Evolutionary conservation across 31 red algal genomes (phyloP), one percentile per base, ranked within the genome.

Genomic region (Asparagopsis taxiformis): DNA sequence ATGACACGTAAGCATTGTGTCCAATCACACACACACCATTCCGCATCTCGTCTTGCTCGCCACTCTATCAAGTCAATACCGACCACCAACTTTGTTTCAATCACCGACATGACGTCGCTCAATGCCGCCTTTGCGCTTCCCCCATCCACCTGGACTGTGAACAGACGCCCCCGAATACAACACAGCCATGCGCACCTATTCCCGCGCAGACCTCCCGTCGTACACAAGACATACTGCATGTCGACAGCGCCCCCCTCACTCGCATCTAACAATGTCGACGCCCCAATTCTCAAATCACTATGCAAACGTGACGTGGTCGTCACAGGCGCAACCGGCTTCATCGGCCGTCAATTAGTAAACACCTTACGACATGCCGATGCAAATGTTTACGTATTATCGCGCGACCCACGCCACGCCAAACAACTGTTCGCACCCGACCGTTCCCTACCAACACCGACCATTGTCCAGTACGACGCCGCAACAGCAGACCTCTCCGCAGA

Each of bases 261-360:
- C 50, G 22, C 41, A n/a, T n/a, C n/a, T 9, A 23, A 30, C 59
- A 34, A 23, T 49, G 44, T 17, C 44, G 44, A 9, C 44, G 44
- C 44, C 44, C 9, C 44, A 16, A 9, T 17, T 49, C 9, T 49
- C 44, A 11, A 49, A 49, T 49, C 44, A 49, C 82, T 87, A 44
- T 52, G 32, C 21, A 51, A 35, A 17, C 65, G 49, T 16, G 24
- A 8, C 21, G 43, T 89, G 23, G 74, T 89, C 56, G 24, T 89
- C 20, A 80, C 73, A 0, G 85, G 85, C 28, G 85, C 58, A 26
- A 89, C 75, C 15, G 85, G 85, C 17, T 58, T 89, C 35, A 89
- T 89, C 48, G 85, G 85, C 17, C 73, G 65, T 24, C 22, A 32
- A 11, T 43, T 89, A 13, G 65, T 89, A 2, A 22, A 20, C 25